Evolutionary conservation across 2,329 filamentous ascomycete genomes (phyloP), one percentile per base, ranked within the genome.

Genomic region (Ophiostoma perfectum): DNA sequence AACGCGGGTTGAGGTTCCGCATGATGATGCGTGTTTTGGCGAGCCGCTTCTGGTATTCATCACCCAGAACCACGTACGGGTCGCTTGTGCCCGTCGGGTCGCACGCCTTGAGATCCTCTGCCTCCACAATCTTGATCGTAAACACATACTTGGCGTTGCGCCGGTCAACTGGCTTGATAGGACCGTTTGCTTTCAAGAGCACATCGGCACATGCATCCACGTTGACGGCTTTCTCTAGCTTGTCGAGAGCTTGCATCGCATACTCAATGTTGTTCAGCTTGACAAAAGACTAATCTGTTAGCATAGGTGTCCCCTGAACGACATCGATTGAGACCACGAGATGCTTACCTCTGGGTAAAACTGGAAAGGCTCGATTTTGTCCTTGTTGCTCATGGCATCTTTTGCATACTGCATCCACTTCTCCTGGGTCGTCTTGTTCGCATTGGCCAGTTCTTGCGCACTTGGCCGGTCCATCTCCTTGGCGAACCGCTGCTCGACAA

Each of bases 211-310:
- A 97, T 11, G 86, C 90, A 76, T 99, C 95, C 12, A 96, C 93
- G 74, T 97, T 93, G 82, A 98, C 92, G 69, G 89, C 87, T 75
- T 86, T 89, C 76, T 98, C 94, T 6, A 99, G 83, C 77, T 91
- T 92, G 76, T 99, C 95, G 66, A 99, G 84, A 75, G 96, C 92
- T 68, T 93, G 86, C 80, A 96, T 93, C 5, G 93, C 94, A 78
- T 92, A 98, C 78, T 97, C 94, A 72, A 99, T 89, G 75, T 99
- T 96, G 82, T 99, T 99, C 73, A 99, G 85, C 79, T 98, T 99
- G 71, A 99, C 93, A 74, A 99, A 90, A 5, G 93, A 97, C 91
- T 27, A 27, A 27, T 27, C 2, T 27, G 27, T 27, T 27, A 27
- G 27, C 27, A 27, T 27, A 27, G 27, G 27, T 27, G 27, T 27